Conservation (phyloP, 2,329 filamentous ascomycete species). For the Fusarium sterilihyphosum region DNA sequence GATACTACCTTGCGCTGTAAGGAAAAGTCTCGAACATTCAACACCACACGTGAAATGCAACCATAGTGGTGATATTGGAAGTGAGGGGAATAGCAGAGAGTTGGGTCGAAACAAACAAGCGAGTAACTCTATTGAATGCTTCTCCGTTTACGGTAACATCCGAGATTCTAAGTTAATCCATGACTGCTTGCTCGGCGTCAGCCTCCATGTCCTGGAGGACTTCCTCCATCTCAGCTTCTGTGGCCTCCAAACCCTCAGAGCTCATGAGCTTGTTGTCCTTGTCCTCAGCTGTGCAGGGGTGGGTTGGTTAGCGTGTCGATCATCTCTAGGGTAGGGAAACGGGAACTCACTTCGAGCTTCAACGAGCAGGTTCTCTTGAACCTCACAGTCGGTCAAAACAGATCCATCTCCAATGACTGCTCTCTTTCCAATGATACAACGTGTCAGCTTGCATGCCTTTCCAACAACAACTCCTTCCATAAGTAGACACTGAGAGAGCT, state of each 20-base stretch:
- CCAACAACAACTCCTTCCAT: constrained; percentile 93
- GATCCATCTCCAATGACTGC: constrained; percentile 85
- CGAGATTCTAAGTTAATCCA: constrained; percentile 28
- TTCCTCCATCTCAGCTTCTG: constrained; percentile 68
- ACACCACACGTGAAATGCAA: not conserved
- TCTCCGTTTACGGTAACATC: constrained; percentile 5
- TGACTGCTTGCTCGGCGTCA: constrained; percentile 44
- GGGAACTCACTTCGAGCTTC: constrained; percentile 76
- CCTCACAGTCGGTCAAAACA: constrained; percentile 87
- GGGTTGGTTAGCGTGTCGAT: constrained; percentile 14
- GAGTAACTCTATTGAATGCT: constrained; percentile 9
- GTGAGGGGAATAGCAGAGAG: not conserved
- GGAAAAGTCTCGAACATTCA: not conserved
- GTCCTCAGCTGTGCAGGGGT: constrained; percentile 64
- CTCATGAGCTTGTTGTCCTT: constrained; percentile 76
- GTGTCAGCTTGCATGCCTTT: constrained; percentile 83
- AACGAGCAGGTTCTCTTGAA: constrained; percentile 88
- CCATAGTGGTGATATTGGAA: not conserved
- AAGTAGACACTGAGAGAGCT: constrained; percentile 85
- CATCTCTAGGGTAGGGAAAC: not conserved
- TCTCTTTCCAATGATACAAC: constrained; percentile 85
- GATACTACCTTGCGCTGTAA: not conserved
- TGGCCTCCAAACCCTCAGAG: constrained; percentile 72
- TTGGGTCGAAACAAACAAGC: not conserved
- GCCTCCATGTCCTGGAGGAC: constrained; percentile 57